A percentile compares a stretch with the other conserved stretches of the same genome.
Conservation (phyloP, 1,284 basidiomycete species). For the Naganishia liquefaciens region DNA sequence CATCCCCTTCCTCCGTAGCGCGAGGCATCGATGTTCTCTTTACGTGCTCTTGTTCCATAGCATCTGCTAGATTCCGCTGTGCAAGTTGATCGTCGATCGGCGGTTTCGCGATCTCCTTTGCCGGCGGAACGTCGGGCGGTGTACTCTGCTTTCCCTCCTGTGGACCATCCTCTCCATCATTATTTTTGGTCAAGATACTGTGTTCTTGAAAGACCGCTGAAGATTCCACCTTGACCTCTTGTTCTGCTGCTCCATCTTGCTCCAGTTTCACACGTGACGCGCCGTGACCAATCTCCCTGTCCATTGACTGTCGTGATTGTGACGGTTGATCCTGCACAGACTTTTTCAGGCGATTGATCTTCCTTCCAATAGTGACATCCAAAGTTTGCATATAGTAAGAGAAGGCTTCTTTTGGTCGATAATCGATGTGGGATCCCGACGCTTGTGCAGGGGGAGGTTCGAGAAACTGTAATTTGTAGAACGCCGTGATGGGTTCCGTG, state of each 20-base stretch:
- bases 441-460: conserved; percentile 23
- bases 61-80: neutral
- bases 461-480: conserved; percentile 54
- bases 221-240: conserved; percentile 11
- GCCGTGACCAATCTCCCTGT: neutral
- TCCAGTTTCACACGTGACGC: neutral
- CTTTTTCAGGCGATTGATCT: conserved; percentile 38
- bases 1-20: conserved; percentile 6
- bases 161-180: conserved; percentile 5
- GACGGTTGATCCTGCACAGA: conserved; percentile 1
- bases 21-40: neutral
- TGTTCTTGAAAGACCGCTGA: conserved; percentile 2
- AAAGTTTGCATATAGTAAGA: conserved; percentile 53
- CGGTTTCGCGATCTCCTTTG: conserved; percentile 27
- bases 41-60: neutral
- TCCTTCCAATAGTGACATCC: conserved; percentile 52
- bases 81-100: conserved; percentile 2
- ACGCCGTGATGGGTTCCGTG: conserved; percentile 53
- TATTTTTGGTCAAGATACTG: neutral
- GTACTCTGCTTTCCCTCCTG: conserved; percentile 24
- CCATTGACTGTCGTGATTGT: neutral
- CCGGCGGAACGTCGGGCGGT: conserved; percentile 23
- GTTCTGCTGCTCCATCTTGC: neutral
- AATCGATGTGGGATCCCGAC: conserved; percentile 19
- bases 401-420: conserved; percentile 53